phyloP scores from a whole-genome alignment of 2,329 filamentous ascomycete species.

The Metarhizium rileyi region DNA sequence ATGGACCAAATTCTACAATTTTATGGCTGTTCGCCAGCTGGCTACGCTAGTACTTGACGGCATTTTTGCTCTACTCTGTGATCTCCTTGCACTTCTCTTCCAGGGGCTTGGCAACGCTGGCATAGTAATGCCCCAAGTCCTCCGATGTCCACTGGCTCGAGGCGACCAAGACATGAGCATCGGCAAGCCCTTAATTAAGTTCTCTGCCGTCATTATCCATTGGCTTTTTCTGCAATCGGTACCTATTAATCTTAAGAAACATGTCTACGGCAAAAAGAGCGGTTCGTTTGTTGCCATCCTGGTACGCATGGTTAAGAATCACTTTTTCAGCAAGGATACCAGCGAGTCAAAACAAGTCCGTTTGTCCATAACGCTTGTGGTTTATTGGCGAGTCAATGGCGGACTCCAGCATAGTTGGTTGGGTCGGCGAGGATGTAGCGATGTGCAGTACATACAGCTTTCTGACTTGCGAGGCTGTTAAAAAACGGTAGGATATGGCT shows the following conservation, averaged over 20 bases:
- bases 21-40: neutral
- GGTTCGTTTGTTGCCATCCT: slow-evolving; percentile 13
- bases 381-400: slow-evolving; percentile 10
- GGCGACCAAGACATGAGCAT: slow-evolving; percentile 11
- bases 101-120: slow-evolving; percentile 6
- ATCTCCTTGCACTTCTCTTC: slow-evolving; percentile 2
- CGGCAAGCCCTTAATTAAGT: slow-evolving; percentile 5
- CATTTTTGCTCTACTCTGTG: neutral
- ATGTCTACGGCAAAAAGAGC: slow-evolving; percentile 12
- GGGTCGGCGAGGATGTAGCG: slow-evolving; percentile 2
- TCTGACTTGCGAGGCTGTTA: slow-evolving; percentile 8
- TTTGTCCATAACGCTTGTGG: slow-evolving; percentile 12
- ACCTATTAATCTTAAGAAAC: slow-evolving; percentile 14
- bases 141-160: slow-evolving; percentile 12
- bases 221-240: slow-evolving; percentile 7
- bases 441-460: slow-evolving; percentile 7
- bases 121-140: slow-evolving; percentile 10
- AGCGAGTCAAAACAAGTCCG: slow-evolving; percentile 12
- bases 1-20: neutral
- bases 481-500: slow-evolving; percentile 13
- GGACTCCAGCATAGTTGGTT: slow-evolving; percentile 10
- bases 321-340: slow-evolving; percentile 13
- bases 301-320: slow-evolving; percentile 13
- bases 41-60: neutral
- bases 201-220: neutral